phyloP scores from a whole-genome alignment of 202 grass and related monocot species.

The Brachypodium distachyon region DNA sequence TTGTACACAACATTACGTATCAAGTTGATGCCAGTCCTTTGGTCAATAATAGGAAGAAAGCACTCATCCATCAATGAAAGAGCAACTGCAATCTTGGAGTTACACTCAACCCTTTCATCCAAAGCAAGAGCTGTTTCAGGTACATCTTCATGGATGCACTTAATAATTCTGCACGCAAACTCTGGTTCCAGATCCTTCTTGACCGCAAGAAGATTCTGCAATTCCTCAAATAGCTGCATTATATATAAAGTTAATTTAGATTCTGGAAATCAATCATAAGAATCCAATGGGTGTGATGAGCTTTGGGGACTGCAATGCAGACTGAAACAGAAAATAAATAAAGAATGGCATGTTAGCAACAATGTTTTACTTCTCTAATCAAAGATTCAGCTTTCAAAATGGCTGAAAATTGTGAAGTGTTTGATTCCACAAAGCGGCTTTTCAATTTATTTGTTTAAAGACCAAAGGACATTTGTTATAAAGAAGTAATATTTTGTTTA shows the following conservation, averaged over 20 bases:
- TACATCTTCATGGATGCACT: constrained; percentile 52
- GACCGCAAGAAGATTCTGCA: constrained; percentile 65
- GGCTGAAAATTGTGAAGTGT: neutral
- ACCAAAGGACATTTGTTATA: neutral
- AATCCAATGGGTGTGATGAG: neutral
- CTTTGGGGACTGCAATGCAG: neutral
- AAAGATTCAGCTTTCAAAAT: neutral
- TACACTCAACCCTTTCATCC: constrained; percentile 64
- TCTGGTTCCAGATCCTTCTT: constrained; percentile 72
- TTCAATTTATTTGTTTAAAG: neutral
- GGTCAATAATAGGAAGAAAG: constrained; percentile 85
- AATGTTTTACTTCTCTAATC: neutral
- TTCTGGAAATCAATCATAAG: neutral
- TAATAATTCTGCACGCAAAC: constrained; percentile 74
- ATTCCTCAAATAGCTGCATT: constrained; percentile 62
- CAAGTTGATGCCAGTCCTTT: constrained; percentile 91
- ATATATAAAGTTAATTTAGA: constrained; percentile 12
- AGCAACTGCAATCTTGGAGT: constrained; percentile 81
- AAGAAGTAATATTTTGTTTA: too few species aligned
- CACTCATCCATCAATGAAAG: constrained; percentile 92
- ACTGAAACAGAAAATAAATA: neutral
- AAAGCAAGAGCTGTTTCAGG: constrained; percentile 39
- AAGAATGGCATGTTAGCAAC: neutral
- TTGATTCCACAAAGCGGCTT: neutral
- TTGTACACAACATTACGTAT: constrained; percentile 88